These are phyloP conservation scores for Sarcomyxa edulis DNA, from an alignment of 768 basidiomycete species.

Conservation along the genomic window DNA sequence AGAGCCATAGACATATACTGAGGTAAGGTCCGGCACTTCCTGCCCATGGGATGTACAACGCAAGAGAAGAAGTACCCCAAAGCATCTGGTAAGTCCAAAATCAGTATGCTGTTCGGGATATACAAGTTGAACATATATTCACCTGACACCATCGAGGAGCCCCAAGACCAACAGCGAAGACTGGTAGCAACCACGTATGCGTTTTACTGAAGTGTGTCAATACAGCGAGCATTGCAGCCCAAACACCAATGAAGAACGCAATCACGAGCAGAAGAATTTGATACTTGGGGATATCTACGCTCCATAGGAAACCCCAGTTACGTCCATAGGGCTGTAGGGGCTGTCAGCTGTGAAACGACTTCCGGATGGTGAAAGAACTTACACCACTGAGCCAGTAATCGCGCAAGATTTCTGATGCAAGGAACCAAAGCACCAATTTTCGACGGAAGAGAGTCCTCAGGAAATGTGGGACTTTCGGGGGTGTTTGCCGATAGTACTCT, in stretches of 20 bases:
- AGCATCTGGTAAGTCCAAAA: constrained; percentile 50
- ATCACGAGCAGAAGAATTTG: constrained; percentile 76
- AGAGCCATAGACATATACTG: constrained; percentile 87
- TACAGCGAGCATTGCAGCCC: constrained; percentile 69
- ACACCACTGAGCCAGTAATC: constrained; percentile 90
- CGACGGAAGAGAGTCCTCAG: constrained; percentile 83
- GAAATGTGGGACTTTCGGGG: constrained; percentile 93
- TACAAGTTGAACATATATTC: constrained; percentile 9
- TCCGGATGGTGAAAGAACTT: constrained; percentile 21
- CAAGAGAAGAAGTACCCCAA: constrained; percentile 94
- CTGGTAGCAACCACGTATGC: constrained; percentile 92
- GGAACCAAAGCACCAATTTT: constrained; percentile 90
- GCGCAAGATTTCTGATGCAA: constrained; percentile 86
- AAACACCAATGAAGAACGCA: constrained; percentile 83
- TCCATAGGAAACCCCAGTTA: constrained; percentile 95
- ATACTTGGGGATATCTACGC: constrained; percentile 75
- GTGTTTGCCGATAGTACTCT: constrained; percentile 91
- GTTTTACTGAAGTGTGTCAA: constrained; percentile 87
- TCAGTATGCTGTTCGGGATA: constrained; percentile 1
- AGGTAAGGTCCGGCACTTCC: constrained; percentile 83
- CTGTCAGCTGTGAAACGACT: constrained; percentile 5
- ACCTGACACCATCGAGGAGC: constrained; percentile 95
- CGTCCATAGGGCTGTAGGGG: constrained; percentile 76
- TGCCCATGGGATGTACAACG: constrained; percentile 92
- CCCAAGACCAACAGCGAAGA: constrained; percentile 92